Conservation (phyloP, 2,329 filamentous ascomycete species). For the Penicillium polonicum region DNA sequence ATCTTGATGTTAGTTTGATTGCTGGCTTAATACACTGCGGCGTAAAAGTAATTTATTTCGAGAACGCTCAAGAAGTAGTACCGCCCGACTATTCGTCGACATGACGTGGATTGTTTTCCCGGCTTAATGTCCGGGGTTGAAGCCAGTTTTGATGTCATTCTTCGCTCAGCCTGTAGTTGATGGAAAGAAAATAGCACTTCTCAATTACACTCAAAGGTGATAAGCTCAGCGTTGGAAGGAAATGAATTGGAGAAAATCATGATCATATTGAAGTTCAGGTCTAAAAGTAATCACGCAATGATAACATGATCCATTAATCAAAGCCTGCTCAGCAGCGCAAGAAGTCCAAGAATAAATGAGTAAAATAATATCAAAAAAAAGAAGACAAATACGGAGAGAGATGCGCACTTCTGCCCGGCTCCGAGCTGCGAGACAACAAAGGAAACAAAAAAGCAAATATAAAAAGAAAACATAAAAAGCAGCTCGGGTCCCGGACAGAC, state of each 20-base stretch:
- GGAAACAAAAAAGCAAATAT: slow-evolving; percentile 17
- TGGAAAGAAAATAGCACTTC: neutral
- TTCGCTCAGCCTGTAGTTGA: neutral
- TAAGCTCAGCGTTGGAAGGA: neutral
- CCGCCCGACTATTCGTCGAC: neutral
- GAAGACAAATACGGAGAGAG: slow-evolving; percentile 23
- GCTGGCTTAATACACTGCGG: neutral
- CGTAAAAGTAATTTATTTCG: neutral
- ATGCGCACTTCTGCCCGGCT: slow-evolving; percentile 49
- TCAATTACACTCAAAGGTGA: neutral
- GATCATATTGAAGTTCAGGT: slow-evolving; percentile 25
- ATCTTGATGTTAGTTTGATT: slow-evolving; percentile 6
- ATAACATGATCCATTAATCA: slow-evolving; percentile 13
- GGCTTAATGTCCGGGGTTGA: slow-evolving; percentile 1
- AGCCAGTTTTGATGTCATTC: slow-evolving; percentile 2
- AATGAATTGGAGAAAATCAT: slow-evolving; percentile 11
- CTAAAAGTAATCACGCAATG: slow-evolving; percentile 12
- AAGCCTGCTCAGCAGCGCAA: slow-evolving; percentile 24
- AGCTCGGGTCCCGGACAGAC: slow-evolving; percentile 42
- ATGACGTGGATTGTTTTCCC: neutral
- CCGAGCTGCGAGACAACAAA: slow-evolving; percentile 29
- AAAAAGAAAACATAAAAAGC: slow-evolving; percentile 18
- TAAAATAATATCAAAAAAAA: slow-evolving; percentile 18
- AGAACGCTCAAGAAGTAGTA: neutral
- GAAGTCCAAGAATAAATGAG: slow-evolving; percentile 9